phyloP scores from a whole-genome alignment of 2,329 filamentous ascomycete genomes.

The Colletotrichum sp. region DNA sequence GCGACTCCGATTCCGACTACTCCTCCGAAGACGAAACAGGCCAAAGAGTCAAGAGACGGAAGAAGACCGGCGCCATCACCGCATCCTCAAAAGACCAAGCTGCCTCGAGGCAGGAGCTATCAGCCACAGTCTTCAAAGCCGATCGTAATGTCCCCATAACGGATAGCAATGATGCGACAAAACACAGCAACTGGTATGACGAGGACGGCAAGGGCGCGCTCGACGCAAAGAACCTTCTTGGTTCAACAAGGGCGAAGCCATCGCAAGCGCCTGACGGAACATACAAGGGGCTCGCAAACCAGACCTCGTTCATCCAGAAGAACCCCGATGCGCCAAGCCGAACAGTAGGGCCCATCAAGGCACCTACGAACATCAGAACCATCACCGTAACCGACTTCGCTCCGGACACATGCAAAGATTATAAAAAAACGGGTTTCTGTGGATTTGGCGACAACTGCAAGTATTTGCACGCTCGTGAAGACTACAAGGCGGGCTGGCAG shows the following conservation, averaged over 20 bases:
- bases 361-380: constrained; percentile 86
- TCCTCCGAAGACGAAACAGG: constrained; percentile 79
- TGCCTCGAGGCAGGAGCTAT: constrained; percentile 44
- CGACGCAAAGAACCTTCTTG: constrained; percentile 60
- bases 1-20: constrained; percentile 65
- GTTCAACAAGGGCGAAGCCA: constrained; percentile 50
- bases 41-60: constrained; percentile 79
- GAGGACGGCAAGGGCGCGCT: constrained; percentile 61
- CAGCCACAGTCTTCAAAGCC: constrained; percentile 61
- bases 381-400: constrained; percentile 91
- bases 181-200: constrained; percentile 88
- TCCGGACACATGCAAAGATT: constrained; percentile 92
- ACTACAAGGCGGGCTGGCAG: constrained; percentile 93
- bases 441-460: constrained; percentile 77
- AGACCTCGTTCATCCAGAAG: constrained; percentile 77
- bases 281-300: constrained; percentile 78
- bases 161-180: constrained; percentile 85
- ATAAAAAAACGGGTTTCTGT: constrained; percentile 62
- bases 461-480: constrained; percentile 76
- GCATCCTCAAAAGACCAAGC: constrained; percentile 61
- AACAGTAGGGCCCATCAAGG: constrained; percentile 85
- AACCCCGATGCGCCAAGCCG: constrained; percentile 75
- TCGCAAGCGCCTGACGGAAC: constrained; percentile 60
- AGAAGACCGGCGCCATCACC: constrained; percentile 69
- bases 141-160: constrained; percentile 68